A percentile compares a stretch with the other conserved stretches of the same genome.
Conservation (phyloP, 768 basidiomycete species). For the Lactarius indigo region DNA sequence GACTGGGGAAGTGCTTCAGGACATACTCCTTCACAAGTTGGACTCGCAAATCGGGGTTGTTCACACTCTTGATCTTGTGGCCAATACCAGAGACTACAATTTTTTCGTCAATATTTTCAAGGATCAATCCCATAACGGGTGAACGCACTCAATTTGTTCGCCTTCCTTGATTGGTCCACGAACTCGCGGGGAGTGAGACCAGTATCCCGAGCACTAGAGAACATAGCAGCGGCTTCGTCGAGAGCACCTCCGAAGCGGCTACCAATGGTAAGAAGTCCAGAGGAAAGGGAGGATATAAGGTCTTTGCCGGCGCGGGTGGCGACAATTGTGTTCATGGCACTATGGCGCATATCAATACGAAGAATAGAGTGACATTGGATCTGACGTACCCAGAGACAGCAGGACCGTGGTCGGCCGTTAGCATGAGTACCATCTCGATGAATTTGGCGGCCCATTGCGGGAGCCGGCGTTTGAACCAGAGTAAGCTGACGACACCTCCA, state of each 20-base stretch:
- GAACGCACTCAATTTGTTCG: constrained; percentile 84
- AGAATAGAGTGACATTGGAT: background rate
- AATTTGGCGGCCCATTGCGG: constrained; percentile 96
- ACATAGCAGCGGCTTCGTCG: constrained; percentile 96
- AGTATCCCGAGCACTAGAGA: constrained; percentile 85
- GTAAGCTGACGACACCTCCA: constrained; percentile 91
- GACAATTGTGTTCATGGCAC: constrained; percentile 99
- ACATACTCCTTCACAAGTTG: constrained; percentile 97
- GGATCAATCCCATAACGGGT: background rate
- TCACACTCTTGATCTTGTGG: constrained; percentile 99
- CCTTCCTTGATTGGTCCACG: constrained; percentile 89
- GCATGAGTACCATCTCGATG: constrained; percentile 99
- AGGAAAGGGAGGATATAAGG: constrained; percentile 91
- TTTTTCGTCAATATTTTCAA: constrained; percentile 6
- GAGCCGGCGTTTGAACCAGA: constrained; percentile 97
- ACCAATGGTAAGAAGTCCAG: constrained; percentile 96
- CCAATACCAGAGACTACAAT: constrained; percentile 88
- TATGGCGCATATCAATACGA: constrained; percentile 22
- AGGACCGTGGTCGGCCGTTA: constrained; percentile 97
- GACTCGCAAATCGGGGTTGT: constrained; percentile 91
- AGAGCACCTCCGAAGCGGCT: constrained; percentile 98
- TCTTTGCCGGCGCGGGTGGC: constrained; percentile 99
- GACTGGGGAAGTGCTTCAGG: constrained; percentile 91
- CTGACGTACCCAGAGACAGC: constrained; percentile 73
- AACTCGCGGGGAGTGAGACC: constrained; percentile 98